Evolutionary conservation across 495 filamentous ascomycete species (phyloP).

Genomic region (Elasticomyces elasticus): DNA sequence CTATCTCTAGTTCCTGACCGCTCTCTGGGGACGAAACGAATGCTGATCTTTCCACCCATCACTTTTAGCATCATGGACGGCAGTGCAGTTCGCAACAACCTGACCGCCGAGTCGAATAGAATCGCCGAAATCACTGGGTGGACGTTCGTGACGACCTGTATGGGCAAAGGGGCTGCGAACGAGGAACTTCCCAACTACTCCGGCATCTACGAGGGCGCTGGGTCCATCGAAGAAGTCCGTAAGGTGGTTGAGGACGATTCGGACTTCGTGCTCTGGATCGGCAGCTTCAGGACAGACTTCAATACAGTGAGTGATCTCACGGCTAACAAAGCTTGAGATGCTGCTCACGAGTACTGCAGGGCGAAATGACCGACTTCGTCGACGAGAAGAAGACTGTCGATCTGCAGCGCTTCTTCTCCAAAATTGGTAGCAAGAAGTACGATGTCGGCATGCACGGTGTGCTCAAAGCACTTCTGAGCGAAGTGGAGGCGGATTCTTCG

Average conservation of each 20-base stretch:
- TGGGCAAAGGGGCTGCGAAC: constrained; percentile 31
- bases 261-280: constrained; percentile 34
- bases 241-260: constrained; percentile 25
- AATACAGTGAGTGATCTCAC: too few relatives aligned
- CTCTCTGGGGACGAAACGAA: too few relatives aligned
- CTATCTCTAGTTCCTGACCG: too few relatives aligned
- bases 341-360: too few relatives aligned
- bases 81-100: constrained; percentile 19
- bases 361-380: constrained; percentile 32
- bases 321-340: too few relatives aligned
- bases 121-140: constrained; percentile 28
- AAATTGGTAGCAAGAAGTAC: constrained; percentile 25
- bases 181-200: constrained; percentile 21
- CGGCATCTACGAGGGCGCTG: constrained; percentile 29
- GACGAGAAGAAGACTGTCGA: constrained; percentile 26
- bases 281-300: constrained; percentile 29
- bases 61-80: constrained; percentile 29
- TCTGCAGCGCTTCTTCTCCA: constrained; percentile 35
- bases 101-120: constrained; percentile 22
- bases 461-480: constrained; percentile 23
- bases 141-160: constrained; percentile 28
- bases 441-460: constrained; percentile 31
- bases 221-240: constrained; percentile 20
- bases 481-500: constrained; percentile 18
- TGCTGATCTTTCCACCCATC: constrained; percentile 20